Base-by-base conservation (phyloP, 805 yeast species). In the Kuraishia piskuri region DNA sequence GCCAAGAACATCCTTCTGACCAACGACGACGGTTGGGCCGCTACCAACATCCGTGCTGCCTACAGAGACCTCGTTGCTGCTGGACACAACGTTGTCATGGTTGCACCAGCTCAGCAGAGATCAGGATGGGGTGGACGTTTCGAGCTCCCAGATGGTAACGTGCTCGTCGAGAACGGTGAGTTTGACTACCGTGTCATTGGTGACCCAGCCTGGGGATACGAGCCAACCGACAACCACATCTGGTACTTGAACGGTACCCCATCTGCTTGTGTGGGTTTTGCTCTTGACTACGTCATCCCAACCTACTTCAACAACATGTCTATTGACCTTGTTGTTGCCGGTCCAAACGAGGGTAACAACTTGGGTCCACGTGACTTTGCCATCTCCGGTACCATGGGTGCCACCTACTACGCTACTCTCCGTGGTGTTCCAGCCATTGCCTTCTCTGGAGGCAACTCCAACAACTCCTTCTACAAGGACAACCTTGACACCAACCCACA, bases 241-340 rank as follows among this genome's bases (percentile, higher is more conserved):
- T 78, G 83, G 82, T 78, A 78, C 63, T 76, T 78, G 68, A 76
- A 77, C 58, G 82, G 80, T 56, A 75, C 82, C 19, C 83, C 83
- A 55, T 78, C 81, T 48, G 71, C 79, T 14, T 75, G 75, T 62
- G 78, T 77, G 48, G 72, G 78, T 3, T 72, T 76, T 58, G 82
- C 72, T 23, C 64, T 77, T 53, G 74, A 74, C 51, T 76, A 76
- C 62, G 69, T 77, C 48, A 59, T 75, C 49, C 83, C 83, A 56
- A 68, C 61, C 50, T 68, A 65, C 63, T 76, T 75, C 60, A 63
- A 71, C 54, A 74, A 76, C 63, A 58, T 66, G 50, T 60, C 75
- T 21, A 65, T 76, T 58, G 83, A 78, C 63, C 65, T 78, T 54
- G 77, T 78, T 53, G 75, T 77, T 50, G 64, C 76, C 53, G 82